Base-by-base conservation (phyloP, 2,329 filamentous ascomycete genomes). In the Corynespora cassiicola region DNA sequence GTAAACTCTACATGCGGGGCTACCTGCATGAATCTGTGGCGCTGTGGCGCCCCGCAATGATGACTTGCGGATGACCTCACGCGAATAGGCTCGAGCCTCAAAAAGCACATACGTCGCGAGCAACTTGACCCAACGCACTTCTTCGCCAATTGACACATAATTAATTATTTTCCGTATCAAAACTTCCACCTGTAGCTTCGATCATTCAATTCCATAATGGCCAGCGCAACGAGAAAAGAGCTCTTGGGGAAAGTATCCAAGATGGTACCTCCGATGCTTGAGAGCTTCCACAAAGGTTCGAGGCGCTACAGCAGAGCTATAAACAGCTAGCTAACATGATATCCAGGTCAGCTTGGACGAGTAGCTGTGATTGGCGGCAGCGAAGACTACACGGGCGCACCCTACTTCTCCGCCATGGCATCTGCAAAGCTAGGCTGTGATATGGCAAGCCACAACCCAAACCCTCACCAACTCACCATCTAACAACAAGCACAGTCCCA, bases 341-440 rank as follows among this genome's bases (percentile, higher is more conserved):
- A 2, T 22, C 10, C 56, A 95, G 92, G 94, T 43, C 92, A 97
- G 71, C 79, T 96, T 52, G 94, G 94, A 5, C 83, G 94, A 38
- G 84, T 99, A 36, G 94, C 85, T 35, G 94, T 99, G 42, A 94
- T 99, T 52, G 94, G 94, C 34, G 94, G 94, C 25, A 95, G 90
- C 63, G 85, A 92, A 66, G 92, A 97, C 71, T 99, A 97, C 68
- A 96, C 94, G 2, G 94, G 94, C 23, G 94, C 94, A 42, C 94
- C 94, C 9, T 99, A 96, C 74, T 99, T 99, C 73, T 96, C 92
- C 14, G 91, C 92, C 50, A 96, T 96, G 84, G 94, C 94, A 9
- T 96, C 90, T 52, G 94, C 94, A 30, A 84, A 87, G 60, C 74
- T 97, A 41, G 94, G 92, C 69, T 90, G 86, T 60, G 90, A 96